Percentiles rank a stretch among this genome's conserved stretches.
Conservation (phyloP, 345 rosid genomes). For the Mangifera indica region DNA sequence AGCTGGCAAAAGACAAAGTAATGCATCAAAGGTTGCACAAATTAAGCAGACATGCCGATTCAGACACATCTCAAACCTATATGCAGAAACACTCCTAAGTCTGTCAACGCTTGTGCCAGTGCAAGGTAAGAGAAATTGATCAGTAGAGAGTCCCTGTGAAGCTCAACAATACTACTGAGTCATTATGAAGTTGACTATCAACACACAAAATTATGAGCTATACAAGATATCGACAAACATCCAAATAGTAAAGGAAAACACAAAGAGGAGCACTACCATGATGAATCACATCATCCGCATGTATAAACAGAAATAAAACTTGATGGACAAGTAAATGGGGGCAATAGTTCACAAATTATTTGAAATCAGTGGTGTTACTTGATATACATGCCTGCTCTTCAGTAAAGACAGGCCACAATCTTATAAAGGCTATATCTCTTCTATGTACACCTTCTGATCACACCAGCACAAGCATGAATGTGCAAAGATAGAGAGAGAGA, state of each 20-base stretch:
- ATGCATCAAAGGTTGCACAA: background rate
- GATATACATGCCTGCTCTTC: too few relatives aligned
- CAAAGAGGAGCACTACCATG: too few relatives aligned
- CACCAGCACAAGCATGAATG: too few relatives aligned
- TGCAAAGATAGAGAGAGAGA: too few relatives aligned
- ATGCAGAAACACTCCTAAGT: background rate
- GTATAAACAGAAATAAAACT: too few relatives aligned
- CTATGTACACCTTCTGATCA: too few relatives aligned
- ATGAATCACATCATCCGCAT: too few relatives aligned
- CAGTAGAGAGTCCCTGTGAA: background rate
- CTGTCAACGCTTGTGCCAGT: background rate
- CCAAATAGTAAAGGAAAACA: background rate
- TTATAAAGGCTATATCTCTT: too few relatives aligned
- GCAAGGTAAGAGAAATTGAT: background rate
- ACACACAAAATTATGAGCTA: background rate
- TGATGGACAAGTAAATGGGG: too few relatives aligned
- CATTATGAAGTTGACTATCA: background rate
- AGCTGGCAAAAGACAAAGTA: background rate
- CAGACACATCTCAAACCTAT: background rate
- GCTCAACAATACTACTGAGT: background rate
- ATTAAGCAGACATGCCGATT: background rate
- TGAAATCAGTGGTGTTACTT: too few relatives aligned
- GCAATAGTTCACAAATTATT: too few relatives aligned
- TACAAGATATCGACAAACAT: background rate
- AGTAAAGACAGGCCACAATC: too few relatives aligned